Evolutionary conservation across 495 filamentous ascomycete species (phyloP).

Genomic region (Glutinoglossum americanum): DNA sequence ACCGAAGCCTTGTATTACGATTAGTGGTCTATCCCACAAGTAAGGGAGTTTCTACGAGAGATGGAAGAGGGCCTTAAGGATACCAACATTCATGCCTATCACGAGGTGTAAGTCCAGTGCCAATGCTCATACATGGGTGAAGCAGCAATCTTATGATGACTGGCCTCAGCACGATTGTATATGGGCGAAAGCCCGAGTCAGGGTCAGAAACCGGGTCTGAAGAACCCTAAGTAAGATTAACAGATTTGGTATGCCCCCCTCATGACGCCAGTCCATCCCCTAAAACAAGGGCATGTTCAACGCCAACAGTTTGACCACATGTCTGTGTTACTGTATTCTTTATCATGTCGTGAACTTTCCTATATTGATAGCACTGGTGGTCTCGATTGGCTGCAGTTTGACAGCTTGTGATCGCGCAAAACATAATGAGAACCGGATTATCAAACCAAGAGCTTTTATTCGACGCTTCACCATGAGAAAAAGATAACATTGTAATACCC

Average conservation of each 20-base stretch:
- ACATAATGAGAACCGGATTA: not conserved
- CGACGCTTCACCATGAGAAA: too few relatives aligned
- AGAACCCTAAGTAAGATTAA: too few relatives aligned
- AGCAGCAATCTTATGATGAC: not conserved
- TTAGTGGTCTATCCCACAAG: constrained; percentile 10
- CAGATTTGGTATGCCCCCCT: not conserved
- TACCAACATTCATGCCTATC: constrained; percentile 11
- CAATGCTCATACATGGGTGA: not conserved
- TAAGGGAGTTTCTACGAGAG: constrained; percentile 8
- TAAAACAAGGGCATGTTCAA: not conserved
- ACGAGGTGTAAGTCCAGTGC: constrained; percentile 8
- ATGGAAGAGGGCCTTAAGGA: constrained; percentile 8
- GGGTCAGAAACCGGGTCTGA: not conserved
- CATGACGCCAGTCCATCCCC: not conserved
- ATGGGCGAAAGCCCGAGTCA: not conserved
- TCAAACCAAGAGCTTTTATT: too few relatives aligned
- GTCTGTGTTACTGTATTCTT: not conserved
- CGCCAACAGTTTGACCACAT: too few relatives aligned
- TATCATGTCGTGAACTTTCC: not conserved
- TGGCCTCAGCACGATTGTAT: not conserved
- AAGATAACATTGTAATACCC: too few relatives aligned
- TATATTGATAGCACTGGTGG: not conserved
- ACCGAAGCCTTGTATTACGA: not conserved
- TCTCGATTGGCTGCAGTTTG: not conserved
- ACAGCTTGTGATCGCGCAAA: not conserved